phyloP scores from a whole-genome alignment of 164 flowering plant species.

The Saururus chinensis region DNA sequence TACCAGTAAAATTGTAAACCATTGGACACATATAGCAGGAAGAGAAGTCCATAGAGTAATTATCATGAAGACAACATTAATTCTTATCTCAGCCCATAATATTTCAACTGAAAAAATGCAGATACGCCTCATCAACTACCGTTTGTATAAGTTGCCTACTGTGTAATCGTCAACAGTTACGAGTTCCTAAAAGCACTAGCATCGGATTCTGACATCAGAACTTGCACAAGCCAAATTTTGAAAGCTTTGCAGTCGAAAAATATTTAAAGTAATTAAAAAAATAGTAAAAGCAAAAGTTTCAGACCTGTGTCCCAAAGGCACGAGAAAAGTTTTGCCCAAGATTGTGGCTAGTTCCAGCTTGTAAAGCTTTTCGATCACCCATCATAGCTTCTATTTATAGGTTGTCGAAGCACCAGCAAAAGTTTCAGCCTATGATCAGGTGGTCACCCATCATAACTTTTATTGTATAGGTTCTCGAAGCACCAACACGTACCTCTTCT shows the following conservation, averaged over 20 bases:
- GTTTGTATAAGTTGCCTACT: background rate
- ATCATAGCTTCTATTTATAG: constrained; percentile 98
- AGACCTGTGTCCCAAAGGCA: background rate
- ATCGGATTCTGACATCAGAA: background rate
- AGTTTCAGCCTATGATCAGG: constrained; percentile 84
- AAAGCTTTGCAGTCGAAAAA: background rate
- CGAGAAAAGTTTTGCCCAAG: constrained; percentile 96
- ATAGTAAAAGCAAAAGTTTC: background rate
- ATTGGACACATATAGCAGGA: background rate
- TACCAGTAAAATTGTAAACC: background rate
- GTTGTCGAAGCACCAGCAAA: constrained; percentile 93
- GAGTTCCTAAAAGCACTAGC: background rate
- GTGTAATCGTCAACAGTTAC: background rate
- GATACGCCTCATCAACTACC: background rate
- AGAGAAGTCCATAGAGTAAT: background rate
- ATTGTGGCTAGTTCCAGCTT: constrained; percentile 98
- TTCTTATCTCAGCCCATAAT: background rate
- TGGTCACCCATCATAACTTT: constrained; percentile 99
- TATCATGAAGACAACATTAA: too few species aligned
- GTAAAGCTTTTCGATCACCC: constrained; percentile 94
- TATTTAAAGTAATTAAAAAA: too few species aligned
- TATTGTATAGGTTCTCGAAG: constrained; percentile 93
- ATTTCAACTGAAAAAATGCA: background rate
- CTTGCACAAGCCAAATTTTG: background rate
- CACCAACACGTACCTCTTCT: too few species aligned